A percentile compares a stretch with the other conserved stretches of the same genome.
Conservation (phyloP, 305 asterid genomes). For the Fraxinus sp. region DNA sequence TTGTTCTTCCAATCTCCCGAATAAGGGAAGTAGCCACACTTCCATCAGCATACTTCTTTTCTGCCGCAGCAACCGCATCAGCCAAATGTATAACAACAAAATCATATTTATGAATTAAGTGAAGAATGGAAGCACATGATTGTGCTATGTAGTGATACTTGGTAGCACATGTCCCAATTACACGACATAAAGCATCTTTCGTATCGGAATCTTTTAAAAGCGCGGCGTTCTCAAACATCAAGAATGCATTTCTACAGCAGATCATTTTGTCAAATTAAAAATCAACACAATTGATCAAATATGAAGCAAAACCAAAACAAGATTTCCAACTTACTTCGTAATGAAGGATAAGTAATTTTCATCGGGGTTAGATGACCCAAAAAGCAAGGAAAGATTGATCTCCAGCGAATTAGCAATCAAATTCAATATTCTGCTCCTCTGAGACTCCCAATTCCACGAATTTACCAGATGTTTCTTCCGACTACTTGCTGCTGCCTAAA, state of each 20-base stretch:
- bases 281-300: conserved; percentile 11
- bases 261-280: conserved; percentile 28
- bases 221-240: conserved; percentile 64
- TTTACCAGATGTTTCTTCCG: conserved; percentile 62
- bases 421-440: conserved; percentile 67
- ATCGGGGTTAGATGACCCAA: conserved; percentile 84
- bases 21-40: conserved; percentile 78
- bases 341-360: conserved; percentile 88
- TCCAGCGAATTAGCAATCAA: conserved; percentile 84
- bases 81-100: conserved; percentile 74
- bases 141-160: conserved; percentile 73
- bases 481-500: conserved; percentile 61
- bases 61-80: conserved; percentile 81
- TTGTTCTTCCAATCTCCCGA: conserved; percentile 82
- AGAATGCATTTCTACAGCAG: conserved; percentile 67
- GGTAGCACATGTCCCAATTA: conserved; percentile 86
- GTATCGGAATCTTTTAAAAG: conserved; percentile 76
- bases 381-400: conserved; percentile 76
- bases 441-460: conserved; percentile 86
- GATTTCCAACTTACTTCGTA: conserved; percentile 55
- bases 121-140: conserved; percentile 87
- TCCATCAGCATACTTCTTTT: conserved; percentile 76
- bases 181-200: conserved; percentile 75
- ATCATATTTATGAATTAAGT: conserved; percentile 83
- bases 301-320: conserved; percentile 5